Evolutionary conservation across 2,329 filamentous ascomycete species (phyloP).

Genomic region (Talaromyces piceae): DNA sequence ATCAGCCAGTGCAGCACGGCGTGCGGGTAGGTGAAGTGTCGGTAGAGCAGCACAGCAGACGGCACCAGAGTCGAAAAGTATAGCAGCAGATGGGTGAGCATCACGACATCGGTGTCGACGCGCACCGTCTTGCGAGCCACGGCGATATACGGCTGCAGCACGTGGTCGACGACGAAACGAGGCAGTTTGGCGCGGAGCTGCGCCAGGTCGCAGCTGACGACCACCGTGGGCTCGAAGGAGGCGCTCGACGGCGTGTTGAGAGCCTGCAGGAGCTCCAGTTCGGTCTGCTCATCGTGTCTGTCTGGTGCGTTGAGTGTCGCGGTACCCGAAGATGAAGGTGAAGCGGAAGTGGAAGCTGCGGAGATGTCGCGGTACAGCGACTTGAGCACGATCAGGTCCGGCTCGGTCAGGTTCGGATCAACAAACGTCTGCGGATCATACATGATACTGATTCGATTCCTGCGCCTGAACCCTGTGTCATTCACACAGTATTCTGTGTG

Average conservation of each 20-base stretch:
- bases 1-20: constrained; percentile 58
- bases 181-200: constrained; percentile 37
- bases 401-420: constrained; percentile 6
- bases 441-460: too few relatives aligned
- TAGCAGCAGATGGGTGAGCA: constrained; percentile 67
- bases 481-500: not conserved
- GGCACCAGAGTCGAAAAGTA: constrained; percentile 65
- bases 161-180: constrained; percentile 25
- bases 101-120: constrained; percentile 64
- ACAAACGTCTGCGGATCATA: constrained; percentile 7
- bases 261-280: constrained; percentile 34
- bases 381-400: constrained; percentile 9
- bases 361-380: constrained; percentile 8
- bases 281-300: not conserved
- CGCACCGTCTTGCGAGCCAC: constrained; percentile 53
- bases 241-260: constrained; percentile 43
- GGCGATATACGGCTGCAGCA: constrained; percentile 54
- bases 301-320: not conserved
- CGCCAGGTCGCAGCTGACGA: constrained; percentile 45
- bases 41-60: constrained; percentile 59
- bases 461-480: not conserved
- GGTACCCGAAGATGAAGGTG: not conserved
- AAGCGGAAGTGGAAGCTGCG: not conserved
- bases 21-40: constrained; percentile 60
- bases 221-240: constrained; percentile 51